A percentile compares a stretch with the other conserved stretches of the same genome.
These are phyloP conservation scores for Silene vulgaris DNA, from an alignment of 179 eudicot species.

Conservation along the genomic window DNA sequence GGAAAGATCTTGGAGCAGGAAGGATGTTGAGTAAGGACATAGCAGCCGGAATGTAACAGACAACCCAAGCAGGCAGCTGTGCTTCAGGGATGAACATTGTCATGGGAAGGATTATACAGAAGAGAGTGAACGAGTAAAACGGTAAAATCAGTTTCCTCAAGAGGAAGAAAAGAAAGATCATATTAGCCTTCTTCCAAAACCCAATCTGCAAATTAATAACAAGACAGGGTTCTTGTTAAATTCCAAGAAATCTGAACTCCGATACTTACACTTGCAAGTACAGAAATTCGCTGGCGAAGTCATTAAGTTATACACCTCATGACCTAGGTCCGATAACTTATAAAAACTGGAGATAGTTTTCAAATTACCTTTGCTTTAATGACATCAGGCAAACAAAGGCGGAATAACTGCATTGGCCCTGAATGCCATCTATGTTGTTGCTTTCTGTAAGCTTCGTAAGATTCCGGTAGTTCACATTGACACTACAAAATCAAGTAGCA, in stretches of 20 bases:
- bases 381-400: slow-evolving; percentile 47
- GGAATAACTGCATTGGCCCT: slow-evolving; percentile 51
- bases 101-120: slow-evolving; percentile 92
- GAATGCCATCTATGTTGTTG: slow-evolving; percentile 57
- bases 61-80: slow-evolving; percentile 88
- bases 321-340: too few species aligned
- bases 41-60: slow-evolving; percentile 83
- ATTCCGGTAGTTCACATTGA: slow-evolving; percentile 47
- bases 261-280: too few species aligned
- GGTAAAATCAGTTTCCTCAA: slow-evolving; percentile 82
- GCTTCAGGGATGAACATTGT: slow-evolving; percentile 99
- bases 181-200: slow-evolving; percentile 80
- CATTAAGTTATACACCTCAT: background rate
- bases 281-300: background rate
- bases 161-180: slow-evolving; percentile 93
- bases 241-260: background rate
- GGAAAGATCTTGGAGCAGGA: slow-evolving; percentile 92
- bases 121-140: slow-evolving; percentile 90
- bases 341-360: background rate
- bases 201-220: slow-evolving; percentile 53
- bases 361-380: slow-evolving; percentile 41
- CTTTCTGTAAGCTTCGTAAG: slow-evolving; percentile 49
- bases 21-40: slow-evolving; percentile 91
- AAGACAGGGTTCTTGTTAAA: slow-evolving; percentile 2
- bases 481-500: slow-evolving; percentile 31